These are phyloP conservation scores for Didymosphaeria variabile DNA, from an alignment of 2,329 filamentous ascomycete species.

Conservation along the genomic window DNA sequence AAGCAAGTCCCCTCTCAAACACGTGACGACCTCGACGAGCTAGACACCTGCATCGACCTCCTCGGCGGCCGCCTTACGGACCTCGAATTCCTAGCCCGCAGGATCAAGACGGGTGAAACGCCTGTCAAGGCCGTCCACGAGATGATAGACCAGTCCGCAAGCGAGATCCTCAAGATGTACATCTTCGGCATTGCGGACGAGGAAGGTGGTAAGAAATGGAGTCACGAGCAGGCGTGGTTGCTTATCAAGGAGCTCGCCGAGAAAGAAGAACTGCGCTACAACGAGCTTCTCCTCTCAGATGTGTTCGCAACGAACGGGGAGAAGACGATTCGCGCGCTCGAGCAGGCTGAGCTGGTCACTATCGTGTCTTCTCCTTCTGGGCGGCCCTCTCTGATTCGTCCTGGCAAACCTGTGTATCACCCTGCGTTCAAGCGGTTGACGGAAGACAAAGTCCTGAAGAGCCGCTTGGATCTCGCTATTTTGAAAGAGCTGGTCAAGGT, in stretches of 20 bases:
- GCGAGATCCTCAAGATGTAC: constrained; percentile 94
- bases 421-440: constrained; percentile 80
- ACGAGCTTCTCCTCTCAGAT: constrained; percentile 80
- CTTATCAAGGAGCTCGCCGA: constrained; percentile 80
- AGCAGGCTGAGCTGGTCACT: constrained; percentile 85
- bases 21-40: constrained; percentile 69
- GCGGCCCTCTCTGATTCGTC: constrained; percentile 77
- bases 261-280: constrained; percentile 78
- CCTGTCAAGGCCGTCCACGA: constrained; percentile 83
- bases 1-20: constrained; percentile 58
- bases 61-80: constrained; percentile 95
- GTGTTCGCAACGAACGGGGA: constrained; percentile 79
- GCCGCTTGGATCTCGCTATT: constrained; percentile 73
- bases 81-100: constrained; percentile 89
- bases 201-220: constrained; percentile 70
- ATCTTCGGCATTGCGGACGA: constrained; percentile 69
- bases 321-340: constrained; percentile 77
- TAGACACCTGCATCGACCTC: constrained; percentile 82
- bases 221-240: constrained; percentile 87
- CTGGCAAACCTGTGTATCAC: constrained; percentile 86
- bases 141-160: constrained; percentile 87
- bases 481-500: constrained; percentile 73
- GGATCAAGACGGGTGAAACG: constrained; percentile 86
- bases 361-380: constrained; percentile 76
- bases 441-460: constrained; percentile 75